Evolutionary conservation across 768 basidiomycete genomes (phyloP).

Genomic region (Pleurotus giganteus): DNA sequence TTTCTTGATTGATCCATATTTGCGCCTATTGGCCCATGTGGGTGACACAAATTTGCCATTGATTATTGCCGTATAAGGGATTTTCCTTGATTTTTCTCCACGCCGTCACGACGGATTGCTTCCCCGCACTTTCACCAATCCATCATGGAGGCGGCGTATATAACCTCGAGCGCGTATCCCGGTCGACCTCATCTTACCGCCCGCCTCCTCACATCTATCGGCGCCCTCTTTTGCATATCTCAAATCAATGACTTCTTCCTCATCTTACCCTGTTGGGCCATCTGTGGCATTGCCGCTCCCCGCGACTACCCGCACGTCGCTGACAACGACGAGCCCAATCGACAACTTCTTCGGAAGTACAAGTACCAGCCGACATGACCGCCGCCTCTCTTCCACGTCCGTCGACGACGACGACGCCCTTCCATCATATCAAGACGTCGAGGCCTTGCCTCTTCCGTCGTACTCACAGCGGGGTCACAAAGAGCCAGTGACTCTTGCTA

Average conservation of each 20-base stretch:
- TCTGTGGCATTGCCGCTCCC: background rate
- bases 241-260: background rate
- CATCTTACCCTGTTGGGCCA: background rate
- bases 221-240: background rate
- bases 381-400: conserved; percentile 3
- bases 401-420: conserved; percentile 3
- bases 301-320: background rate
- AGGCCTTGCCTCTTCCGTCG: conserved; percentile 3
- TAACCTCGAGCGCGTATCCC: background rate
- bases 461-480: conserved; percentile 15
- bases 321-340: background rate
- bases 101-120: background rate
- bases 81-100: background rate
- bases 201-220: background rate
- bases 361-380: conserved; percentile 4
- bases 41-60: no score
- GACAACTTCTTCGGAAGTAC: conserved; percentile 6
- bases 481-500: conserved; percentile 42
- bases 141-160: conserved; percentile 3
- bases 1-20: no score
- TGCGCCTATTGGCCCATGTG: no score
- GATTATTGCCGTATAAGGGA: no score
- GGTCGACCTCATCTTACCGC: background rate
- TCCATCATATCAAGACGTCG: conserved; percentile 7
- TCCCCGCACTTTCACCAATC: conserved; percentile 5